Conservation (phyloP, 108 stramenopile species). For the Skeletonema tropicum region DNA sequence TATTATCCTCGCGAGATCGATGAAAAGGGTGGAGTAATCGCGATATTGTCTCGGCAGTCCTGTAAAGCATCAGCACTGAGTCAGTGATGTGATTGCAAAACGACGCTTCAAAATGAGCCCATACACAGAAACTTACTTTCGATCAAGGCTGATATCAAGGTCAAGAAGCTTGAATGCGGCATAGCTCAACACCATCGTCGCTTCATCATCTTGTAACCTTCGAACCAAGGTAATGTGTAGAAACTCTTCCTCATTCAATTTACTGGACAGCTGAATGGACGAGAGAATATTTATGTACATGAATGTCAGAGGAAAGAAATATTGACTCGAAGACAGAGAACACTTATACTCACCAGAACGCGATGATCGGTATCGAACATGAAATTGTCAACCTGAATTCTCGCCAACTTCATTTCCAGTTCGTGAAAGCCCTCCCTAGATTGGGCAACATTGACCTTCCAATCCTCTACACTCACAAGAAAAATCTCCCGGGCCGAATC, state of each 20-base stretch:
- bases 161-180: slow-evolving; percentile 75
- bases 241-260: slow-evolving; percentile 59
- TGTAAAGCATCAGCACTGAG: too few species aligned
- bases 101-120: too few species aligned
- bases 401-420: slow-evolving; percentile 59
- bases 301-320: not conserved
- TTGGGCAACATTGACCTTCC: slow-evolving; percentile 60
- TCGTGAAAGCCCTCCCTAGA: slow-evolving; percentile 77
- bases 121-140: slow-evolving; percentile 44
- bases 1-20: slow-evolving; percentile 43
- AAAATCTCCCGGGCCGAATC: slow-evolving; percentile 70
- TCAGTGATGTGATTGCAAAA: too few species aligned
- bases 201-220: slow-evolving; percentile 56
- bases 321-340: not conserved
- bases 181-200: slow-evolving; percentile 75
- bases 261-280: slow-evolving; percentile 55
- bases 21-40: slow-evolving; percentile 63
- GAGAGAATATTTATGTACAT: not conserved
- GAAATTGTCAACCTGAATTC: slow-evolving; percentile 80
- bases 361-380: slow-evolving; percentile 74
- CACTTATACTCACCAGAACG: slow-evolving; percentile 57
- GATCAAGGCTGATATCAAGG: slow-evolving; percentile 68
- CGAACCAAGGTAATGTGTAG: slow-evolving; percentile 76
- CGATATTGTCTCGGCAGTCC: slow-evolving; percentile 74
- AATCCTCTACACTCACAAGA: slow-evolving; percentile 29